A percentile compares a stretch with the other conserved stretches of the same genome.
phyloP scores from a whole-genome alignment of 441 rosid genomes.

The Erysimum pusillum region DNA sequence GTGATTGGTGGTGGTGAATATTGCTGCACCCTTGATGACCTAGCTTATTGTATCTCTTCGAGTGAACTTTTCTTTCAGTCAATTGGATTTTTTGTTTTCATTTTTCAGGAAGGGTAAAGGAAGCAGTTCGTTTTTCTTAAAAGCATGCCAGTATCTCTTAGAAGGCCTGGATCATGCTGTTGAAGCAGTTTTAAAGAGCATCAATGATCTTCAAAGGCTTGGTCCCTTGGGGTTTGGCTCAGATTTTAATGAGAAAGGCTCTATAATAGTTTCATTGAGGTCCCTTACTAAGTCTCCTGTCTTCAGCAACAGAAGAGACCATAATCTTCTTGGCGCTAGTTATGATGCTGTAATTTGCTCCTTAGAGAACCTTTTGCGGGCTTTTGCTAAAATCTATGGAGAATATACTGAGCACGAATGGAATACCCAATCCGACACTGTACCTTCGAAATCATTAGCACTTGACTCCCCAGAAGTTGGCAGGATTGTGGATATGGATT shows the following conservation, averaged over 20 bases:
- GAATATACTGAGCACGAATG: conserved; percentile 58
- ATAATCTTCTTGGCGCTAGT: conserved; percentile 53
- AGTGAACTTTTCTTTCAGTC: conserved; percentile 25
- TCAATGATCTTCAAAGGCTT: conserved; percentile 60
- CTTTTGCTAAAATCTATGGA: conserved; percentile 65
- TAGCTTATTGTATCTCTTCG: conserved; percentile 18
- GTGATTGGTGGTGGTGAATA: conserved; percentile 27
- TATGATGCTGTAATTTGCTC: conserved; percentile 58
- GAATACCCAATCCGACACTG: conserved; percentile 54
- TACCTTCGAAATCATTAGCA: conserved; percentile 47
- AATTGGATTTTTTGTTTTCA: conserved; percentile 30
- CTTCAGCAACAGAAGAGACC: conserved; percentile 59
- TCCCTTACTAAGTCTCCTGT: conserved; percentile 71
- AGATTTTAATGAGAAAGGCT: conserved; percentile 55
- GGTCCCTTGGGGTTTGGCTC: conserved; percentile 60
- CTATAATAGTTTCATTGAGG: conserved; percentile 69
- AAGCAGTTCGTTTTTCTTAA: conserved; percentile 63
- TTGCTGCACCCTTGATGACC: conserved; percentile 28
- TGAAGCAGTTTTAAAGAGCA: conserved; percentile 56
- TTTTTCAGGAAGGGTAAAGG: conserved; percentile 70
- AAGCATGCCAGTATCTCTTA: conserved; percentile 63
- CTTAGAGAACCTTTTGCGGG: conserved; percentile 73
- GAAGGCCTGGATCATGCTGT: conserved; percentile 70
- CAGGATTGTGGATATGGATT: conserved; percentile 87
- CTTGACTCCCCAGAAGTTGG: conserved; percentile 56